These are phyloP conservation scores for Penicillium griseofulvum DNA, from an alignment of 2,329 filamentous ascomycete genomes.

Conservation along the genomic window DNA sequence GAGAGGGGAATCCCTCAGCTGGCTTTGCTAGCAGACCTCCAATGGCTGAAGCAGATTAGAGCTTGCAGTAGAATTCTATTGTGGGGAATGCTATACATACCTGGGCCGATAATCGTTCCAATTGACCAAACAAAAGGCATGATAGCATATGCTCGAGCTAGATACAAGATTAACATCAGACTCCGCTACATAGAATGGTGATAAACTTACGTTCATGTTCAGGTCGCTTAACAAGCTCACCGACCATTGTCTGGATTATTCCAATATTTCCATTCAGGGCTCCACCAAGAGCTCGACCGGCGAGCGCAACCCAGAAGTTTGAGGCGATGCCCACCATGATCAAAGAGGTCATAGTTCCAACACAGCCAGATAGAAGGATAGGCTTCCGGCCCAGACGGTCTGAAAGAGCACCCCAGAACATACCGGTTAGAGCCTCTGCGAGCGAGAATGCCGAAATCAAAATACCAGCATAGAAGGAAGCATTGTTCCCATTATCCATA, in stretches of 20 bases:
- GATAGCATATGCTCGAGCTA: slow-evolving; percentile 79
- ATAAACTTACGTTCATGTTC: slow-evolving; percentile 74
- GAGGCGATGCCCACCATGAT: slow-evolving; percentile 77
- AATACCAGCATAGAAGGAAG: slow-evolving; percentile 82
- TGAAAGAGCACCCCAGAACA: slow-evolving; percentile 83
- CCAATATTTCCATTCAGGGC: slow-evolving; percentile 89
- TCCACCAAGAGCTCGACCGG: slow-evolving; percentile 73
- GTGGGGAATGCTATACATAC: slow-evolving; percentile 20
- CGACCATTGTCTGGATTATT: slow-evolving; percentile 90
- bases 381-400: slow-evolving; percentile 83
- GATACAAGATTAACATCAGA: slow-evolving; percentile 9
- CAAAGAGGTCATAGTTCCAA: slow-evolving; percentile 79
- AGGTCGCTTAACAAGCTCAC: slow-evolving; percentile 76
- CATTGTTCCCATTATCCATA: slow-evolving; percentile 69
- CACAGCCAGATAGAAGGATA: slow-evolving; percentile 74
- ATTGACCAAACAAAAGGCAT: slow-evolving; percentile 96
- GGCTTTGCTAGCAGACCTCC: slow-evolving; percentile 85
- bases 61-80: background rate
- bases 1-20: slow-evolving; percentile 66
- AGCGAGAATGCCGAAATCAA: slow-evolving; percentile 84
- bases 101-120: slow-evolving; percentile 81
- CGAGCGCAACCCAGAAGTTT: slow-evolving; percentile 79
- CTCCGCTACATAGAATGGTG: background rate
- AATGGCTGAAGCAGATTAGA: slow-evolving; percentile 55
- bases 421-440: slow-evolving; percentile 77